Conservation (phyloP, 108 stramenopile genomes). For the Epipyxis sp. region DNA sequence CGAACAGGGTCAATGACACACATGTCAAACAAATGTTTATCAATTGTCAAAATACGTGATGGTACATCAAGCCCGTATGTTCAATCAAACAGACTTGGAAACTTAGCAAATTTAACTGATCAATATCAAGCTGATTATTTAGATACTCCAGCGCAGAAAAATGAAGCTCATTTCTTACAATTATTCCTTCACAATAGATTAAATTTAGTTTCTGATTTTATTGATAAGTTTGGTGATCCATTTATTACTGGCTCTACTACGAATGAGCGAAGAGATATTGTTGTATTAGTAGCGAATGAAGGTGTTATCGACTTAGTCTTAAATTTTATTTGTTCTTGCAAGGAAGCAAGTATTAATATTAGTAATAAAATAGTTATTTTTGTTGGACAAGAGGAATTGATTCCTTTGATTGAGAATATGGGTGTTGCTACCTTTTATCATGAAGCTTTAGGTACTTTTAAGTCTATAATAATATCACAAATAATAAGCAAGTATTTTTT, state of each 20-base stretch:
- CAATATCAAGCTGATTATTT: background rate
- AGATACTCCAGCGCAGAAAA: background rate
- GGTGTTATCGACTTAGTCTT: slow-evolving; percentile 19
- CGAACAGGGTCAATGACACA: background rate
- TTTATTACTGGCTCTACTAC: no score
- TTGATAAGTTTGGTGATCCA: background rate
- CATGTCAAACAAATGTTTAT: background rate
- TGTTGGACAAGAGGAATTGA: background rate
- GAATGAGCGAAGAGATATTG: background rate
- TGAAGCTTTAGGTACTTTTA: no score
- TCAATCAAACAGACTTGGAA: background rate
- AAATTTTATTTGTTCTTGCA: slow-evolving; percentile 30
- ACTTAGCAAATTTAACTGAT: background rate
- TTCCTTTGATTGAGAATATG: background rate
- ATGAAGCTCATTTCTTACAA: background rate
- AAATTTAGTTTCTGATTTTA: background rate
- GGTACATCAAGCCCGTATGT: background rate
- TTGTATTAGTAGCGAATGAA: slow-evolving; percentile 27
- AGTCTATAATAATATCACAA: background rate
- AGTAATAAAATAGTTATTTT: background rate
- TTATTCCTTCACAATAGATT: background rate
- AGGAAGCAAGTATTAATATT: background rate
- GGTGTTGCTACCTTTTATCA: background rate
- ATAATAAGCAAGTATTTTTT: background rate
- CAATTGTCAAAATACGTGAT: background rate